Conservation (phyloP, 331 rosid genomes). For the Ulmus americana region DNA sequence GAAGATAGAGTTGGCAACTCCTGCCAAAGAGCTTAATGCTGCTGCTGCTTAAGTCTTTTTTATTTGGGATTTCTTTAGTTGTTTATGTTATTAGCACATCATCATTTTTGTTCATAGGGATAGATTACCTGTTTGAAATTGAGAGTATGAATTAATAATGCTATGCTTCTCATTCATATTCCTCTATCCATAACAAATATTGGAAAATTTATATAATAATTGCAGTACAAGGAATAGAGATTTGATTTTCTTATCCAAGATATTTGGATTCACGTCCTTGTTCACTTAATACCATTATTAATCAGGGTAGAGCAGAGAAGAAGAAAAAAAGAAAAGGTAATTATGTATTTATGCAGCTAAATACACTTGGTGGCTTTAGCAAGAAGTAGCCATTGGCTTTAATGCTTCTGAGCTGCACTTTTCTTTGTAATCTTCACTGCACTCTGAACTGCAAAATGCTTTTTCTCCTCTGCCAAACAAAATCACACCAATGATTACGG, state of each 20-base stretch:
- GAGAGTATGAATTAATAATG: too few species aligned
- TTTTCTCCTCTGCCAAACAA: conserved; percentile 43
- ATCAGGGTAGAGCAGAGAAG: not conserved
- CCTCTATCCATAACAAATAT: too few species aligned
- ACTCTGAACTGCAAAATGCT: conserved; percentile 53
- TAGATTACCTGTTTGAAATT: too few species aligned
- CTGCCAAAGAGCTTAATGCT: conserved; percentile 23
- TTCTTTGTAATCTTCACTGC: conserved; percentile 39
- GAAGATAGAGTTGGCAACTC: conserved; percentile 15
- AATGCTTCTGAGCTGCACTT: conserved; percentile 32
- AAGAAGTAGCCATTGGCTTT: conserved; percentile 35
- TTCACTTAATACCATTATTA: conserved; percentile 11
- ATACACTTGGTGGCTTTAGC: conserved; percentile 37
- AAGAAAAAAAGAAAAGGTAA: not conserved
- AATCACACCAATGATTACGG: conserved; percentile 6
- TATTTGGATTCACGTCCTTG: conserved; percentile 19
- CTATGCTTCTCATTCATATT: too few species aligned
- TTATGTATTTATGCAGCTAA: conserved; percentile 31
- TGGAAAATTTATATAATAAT: too few species aligned
- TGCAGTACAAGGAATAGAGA: too few species aligned
- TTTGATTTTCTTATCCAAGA: not conserved
- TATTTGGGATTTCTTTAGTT: too few species aligned
- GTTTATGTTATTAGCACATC: too few species aligned
- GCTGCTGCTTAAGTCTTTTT: conserved; percentile 6
- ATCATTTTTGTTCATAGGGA: too few species aligned